Evolutionary conservation across 805 yeast species (phyloP).

Genomic region (Candida hispaniensis): DNA sequence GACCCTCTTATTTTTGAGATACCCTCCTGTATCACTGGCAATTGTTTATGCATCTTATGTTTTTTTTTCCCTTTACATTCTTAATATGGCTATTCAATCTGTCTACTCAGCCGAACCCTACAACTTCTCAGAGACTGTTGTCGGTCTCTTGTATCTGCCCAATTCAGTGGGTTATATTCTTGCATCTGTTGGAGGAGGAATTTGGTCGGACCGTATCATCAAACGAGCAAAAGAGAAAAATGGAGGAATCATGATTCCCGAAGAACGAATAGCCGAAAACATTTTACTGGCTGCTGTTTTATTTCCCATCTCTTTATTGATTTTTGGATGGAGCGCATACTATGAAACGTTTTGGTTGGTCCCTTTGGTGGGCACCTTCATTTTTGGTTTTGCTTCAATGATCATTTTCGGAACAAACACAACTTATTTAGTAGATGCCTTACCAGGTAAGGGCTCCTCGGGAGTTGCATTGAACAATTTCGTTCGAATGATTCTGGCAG

Average conservation of each 20-base stretch:
- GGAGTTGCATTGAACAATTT: slow-evolving; percentile 79
- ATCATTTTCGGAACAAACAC: slow-evolving; percentile 70
- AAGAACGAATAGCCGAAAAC: slow-evolving; percentile 68
- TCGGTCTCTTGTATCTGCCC: slow-evolving; percentile 73
- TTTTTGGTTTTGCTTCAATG: slow-evolving; percentile 78
- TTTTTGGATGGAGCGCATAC: slow-evolving; percentile 76
- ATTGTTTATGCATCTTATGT: slow-evolving; percentile 59
- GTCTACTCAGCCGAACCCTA: slow-evolving; percentile 57
- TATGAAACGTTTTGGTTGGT: slow-evolving; percentile 60
- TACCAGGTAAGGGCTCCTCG: slow-evolving; percentile 83
- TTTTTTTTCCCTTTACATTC: slow-evolving; percentile 58
- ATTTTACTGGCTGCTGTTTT: slow-evolving; percentile 52
- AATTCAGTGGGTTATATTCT: slow-evolving; percentile 67
- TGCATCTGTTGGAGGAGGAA: slow-evolving; percentile 73
- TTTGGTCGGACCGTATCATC: slow-evolving; percentile 59
- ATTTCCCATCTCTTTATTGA: slow-evolving; percentile 54
- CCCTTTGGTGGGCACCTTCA: slow-evolving; percentile 70
- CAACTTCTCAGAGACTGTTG: slow-evolving; percentile 49
- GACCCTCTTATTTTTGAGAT: slow-evolving; percentile 47
- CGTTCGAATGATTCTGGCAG: slow-evolving; percentile 61
- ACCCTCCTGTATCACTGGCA: slow-evolving; percentile 66
- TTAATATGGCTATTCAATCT: slow-evolving; percentile 62
- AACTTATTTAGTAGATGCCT: slow-evolving; percentile 70
- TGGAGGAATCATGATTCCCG: slow-evolving; percentile 61
- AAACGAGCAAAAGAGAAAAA: slow-evolving; percentile 41